Evolutionary conservation across 1,284 basidiomycete species (phyloP).

Genomic region (Tilletia walkeri): DNA sequence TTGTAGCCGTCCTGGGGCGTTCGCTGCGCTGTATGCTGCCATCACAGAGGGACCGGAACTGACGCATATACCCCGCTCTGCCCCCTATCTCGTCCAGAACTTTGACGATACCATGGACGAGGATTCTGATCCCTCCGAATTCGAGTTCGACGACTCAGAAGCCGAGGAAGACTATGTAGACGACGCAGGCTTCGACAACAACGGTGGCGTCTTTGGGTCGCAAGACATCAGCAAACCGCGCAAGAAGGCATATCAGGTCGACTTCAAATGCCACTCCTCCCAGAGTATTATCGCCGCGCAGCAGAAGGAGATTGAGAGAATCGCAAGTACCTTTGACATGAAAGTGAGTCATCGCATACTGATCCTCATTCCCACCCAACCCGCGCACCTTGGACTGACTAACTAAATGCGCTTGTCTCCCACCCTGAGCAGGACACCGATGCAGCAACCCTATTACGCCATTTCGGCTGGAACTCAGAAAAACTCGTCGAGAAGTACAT

Average conservation of each 20-base stretch:
- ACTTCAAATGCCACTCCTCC: conserved; percentile 42
- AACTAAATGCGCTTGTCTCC: conserved; percentile 22
- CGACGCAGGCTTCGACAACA: conserved; percentile 29
- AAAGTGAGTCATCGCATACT: conserved; percentile 27
- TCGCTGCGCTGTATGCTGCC: too few species aligned
- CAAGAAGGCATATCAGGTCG: conserved; percentile 47
- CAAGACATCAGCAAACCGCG: conserved; percentile 29
- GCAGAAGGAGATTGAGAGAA: conserved; percentile 48
- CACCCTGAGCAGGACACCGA: conserved; percentile 56
- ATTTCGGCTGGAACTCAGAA: conserved; percentile 94
- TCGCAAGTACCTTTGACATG: conserved; percentile 51
- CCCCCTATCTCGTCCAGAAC: conserved; percentile 3
- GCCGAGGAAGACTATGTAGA: conserved; percentile 30
- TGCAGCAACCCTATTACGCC: conserved; percentile 77
- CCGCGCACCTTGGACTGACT: too few species aligned
- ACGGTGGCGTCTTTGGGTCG: conserved; percentile 28
- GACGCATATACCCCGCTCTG: neutral
- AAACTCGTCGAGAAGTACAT: conserved; percentile 64
- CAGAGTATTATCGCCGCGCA: conserved; percentile 41
- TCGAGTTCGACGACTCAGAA: conserved; percentile 33
- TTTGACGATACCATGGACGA: conserved; percentile 51
- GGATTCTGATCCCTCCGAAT: conserved; percentile 29
- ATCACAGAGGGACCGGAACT: too few species aligned
- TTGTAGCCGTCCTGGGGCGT: neutral
- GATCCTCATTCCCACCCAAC: neutral